Percentiles rank a stretch among this genome's conserved stretches.
Evolutionary conservation across 2,329 filamentous ascomycete species (phyloP).

Genomic region (Hypoxylon sp.): DNA sequence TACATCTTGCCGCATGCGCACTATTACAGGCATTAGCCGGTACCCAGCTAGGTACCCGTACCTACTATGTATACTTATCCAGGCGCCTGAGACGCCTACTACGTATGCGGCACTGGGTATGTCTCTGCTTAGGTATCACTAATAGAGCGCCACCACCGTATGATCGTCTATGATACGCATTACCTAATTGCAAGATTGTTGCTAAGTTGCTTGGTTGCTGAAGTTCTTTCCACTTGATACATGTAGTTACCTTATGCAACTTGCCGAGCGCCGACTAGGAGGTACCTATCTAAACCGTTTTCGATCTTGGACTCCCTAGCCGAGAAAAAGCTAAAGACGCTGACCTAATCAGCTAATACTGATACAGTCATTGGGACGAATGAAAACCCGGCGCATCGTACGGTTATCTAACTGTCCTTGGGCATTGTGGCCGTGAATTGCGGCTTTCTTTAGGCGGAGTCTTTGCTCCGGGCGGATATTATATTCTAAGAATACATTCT

Average conservation of each 20-base stretch:
- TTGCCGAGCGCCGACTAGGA: neutral
- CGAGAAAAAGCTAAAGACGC: neutral
- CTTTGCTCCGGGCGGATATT: constrained; percentile 35
- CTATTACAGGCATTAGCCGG: constrained; percentile 33
- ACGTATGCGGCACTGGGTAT: constrained; percentile 31
- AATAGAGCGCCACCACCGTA: constrained; percentile 28
- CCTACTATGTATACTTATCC: neutral
- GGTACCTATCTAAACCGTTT: neutral
- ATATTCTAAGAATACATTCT: constrained; percentile 16
- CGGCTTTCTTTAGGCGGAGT: constrained; percentile 19
- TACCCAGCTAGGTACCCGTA: constrained; percentile 24
- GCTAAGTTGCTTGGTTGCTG: too few relatives aligned
- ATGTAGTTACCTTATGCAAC: neutral
- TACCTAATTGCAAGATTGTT: neutral
- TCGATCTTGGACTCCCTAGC: neutral
- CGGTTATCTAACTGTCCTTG: constrained; percentile 1
- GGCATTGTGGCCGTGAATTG: neutral
- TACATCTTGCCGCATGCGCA: constrained; percentile 30
- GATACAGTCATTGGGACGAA: neutral
- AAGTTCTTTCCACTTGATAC: constrained; percentile 4
- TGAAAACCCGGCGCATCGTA: neutral
- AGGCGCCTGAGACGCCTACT: constrained; percentile 9
- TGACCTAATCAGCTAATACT: neutral
- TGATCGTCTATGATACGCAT: constrained; percentile 5
- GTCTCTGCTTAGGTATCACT: constrained; percentile 15